Evolutionary conservation across 2,329 filamentous ascomycete genomes (phyloP), one percentile per base, ranked within the genome.

Genomic region (Thelonectria blattea): DNA sequence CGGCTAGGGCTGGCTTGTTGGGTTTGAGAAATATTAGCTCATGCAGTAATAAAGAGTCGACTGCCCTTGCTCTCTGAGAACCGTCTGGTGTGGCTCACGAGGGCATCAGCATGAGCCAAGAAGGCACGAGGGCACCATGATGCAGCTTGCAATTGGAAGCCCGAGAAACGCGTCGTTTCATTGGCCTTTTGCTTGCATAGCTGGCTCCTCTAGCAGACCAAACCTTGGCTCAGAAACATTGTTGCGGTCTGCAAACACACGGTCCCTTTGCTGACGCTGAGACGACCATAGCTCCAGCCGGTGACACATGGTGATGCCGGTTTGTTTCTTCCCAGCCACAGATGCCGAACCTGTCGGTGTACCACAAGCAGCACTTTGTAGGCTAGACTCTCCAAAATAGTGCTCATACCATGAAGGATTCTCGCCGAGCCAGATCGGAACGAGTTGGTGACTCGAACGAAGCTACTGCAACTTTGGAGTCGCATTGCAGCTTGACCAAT

Each of bases 71-170:
- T 46, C 53, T 65, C 68, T n/a, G n/a, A n/a, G n/a, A 56, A 58
- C 59, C 64, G 64, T 45, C 39, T 14, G 39, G 45, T 47, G 54
- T 63, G 59, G 65, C 68, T 70, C 66, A 68, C 67, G 66, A 67
- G 68, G 64, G 62, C 65, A 69, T 56, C 45, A 27, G 61, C 48
- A 30, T 30, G 27, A 9, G 27, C 22, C 3, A 24, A 24, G 3
- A 24, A 24, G 27, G 27, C 27, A 30, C 27, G 27, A 7, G 27
- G 27, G 27, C 27, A 30, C 27, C 27, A 30, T 10, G 27, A 30
- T 52, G 58, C 60, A 70, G 64, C 56, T 58, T 62, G 59, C 56
- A 54, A 67, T 67, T 65, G 64, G 64, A 47, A 43, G 52, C 48
- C 20, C 47, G 37, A 37, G 34, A 37, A 37, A 37, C 11, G 34